Base-by-base conservation (phyloP, 257 asterid genomes). In the Solanum microdontum region DNA sequence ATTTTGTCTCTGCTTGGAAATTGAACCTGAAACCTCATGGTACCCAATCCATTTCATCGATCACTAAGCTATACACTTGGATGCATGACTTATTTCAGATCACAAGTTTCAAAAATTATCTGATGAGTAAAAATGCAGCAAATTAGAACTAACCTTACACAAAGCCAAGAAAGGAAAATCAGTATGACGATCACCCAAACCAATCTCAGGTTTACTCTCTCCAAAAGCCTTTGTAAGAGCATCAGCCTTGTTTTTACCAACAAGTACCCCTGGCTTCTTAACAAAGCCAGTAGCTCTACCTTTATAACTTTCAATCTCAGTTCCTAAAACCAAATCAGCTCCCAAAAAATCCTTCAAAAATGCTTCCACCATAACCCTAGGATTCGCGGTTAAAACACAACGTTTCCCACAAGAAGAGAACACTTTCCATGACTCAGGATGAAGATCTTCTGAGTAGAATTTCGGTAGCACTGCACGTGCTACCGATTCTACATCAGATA, bases 241-340 rank as follows among this genome's bases (percentile, higher is more conserved):
- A 26, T 88, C 89, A 2, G 91, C 94, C 34, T 94, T 94, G 21
- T 91, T 90, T 79, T 85, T 87, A 80, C 93, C 97, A 1, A 94
- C 94, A 34, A 94, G 89, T 37, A 94, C 94, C 10, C 95, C 97
- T 1, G 92, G 91, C 37, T 33, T 74, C 32, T 77, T 77, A 19
- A 94, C 94, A 34, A 94, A 84, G 28, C 95, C 97, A 43, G 95
- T 94, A 6, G 94, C 95, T 48, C 95, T 88, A 7, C 94, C 97
- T 8, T 92, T 88, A 64, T 87, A 90, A 17, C 40, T 89, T 11
- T 48, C 69, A 37, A 94, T 89, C 88, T 94, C 97, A 9, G 97
- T 94, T 62, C 95, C 97, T 91, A 94, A 68, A 84, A 94, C 93
- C 88, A 93, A 11, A 87, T 94, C 97, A 13, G 92, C 92, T 12